phyloP scores from a whole-genome alignment of 805 yeast genomes.

The Suhomyces faveliae region DNA sequence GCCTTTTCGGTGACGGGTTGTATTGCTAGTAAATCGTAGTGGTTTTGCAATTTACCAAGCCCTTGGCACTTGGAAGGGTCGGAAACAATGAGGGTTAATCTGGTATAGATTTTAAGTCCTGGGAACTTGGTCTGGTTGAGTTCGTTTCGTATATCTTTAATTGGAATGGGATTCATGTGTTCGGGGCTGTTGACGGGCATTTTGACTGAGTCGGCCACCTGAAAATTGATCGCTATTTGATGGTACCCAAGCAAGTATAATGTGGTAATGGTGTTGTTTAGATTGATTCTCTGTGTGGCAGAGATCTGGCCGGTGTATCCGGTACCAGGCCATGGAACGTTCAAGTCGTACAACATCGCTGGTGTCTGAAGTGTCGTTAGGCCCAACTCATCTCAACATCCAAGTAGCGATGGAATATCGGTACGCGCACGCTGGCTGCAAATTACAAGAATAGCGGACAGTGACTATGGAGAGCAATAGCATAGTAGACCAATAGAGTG shows the following conservation, averaged over 20 bases:
- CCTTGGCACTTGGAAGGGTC: constrained; percentile 78
- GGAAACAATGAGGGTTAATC: constrained; percentile 73
- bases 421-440: constrained; percentile 1
- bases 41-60: constrained; percentile 43
- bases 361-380: neutral
- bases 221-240: constrained; percentile 73
- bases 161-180: constrained; percentile 49
- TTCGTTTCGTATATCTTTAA: constrained; percentile 24
- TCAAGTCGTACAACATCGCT: constrained; percentile 51
- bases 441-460: neutral
- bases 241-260: constrained; percentile 66
- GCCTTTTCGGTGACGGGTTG: constrained; percentile 80
- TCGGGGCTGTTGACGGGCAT: constrained; percentile 46
- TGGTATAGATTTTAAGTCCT: constrained; percentile 49
- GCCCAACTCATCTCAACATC: neutral
- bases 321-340: constrained; percentile 69
- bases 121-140: constrained; percentile 23
- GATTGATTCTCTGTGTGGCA: constrained; percentile 37
- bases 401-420: neutral
- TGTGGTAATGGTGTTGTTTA: constrained; percentile 52
- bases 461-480: no score
- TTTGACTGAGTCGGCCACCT: constrained; percentile 49
- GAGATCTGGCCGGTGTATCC: constrained; percentile 45
- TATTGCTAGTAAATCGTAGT: constrained; percentile 79
- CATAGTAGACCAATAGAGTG: no score